Evolutionary conservation across 108 stramenopile genomes (phyloP).

Genomic region (Nannochloropsis salina): DNA sequence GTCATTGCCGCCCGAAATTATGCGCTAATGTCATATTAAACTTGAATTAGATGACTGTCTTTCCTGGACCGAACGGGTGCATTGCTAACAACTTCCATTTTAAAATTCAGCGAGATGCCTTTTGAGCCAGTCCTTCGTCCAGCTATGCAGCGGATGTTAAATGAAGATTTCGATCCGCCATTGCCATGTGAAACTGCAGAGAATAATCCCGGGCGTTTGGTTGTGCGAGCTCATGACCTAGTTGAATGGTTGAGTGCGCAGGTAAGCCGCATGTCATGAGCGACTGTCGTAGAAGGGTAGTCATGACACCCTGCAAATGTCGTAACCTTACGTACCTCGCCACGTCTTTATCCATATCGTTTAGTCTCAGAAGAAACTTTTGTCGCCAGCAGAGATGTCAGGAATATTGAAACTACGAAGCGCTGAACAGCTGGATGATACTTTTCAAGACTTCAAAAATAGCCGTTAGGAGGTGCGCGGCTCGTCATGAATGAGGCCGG

Average conservation of each 20-base stretch:
- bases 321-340: neutral
- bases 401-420: neutral
- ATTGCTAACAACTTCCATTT: no score
- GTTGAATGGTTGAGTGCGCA: slow-evolving; percentile 6
- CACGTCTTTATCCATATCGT: neutral
- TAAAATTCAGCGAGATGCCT: neutral
- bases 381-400: slow-evolving; percentile 1
- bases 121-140: slow-evolving; percentile 10
- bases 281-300: neutral
- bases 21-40: no score
- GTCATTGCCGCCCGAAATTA: no score
- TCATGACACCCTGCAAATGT: neutral
- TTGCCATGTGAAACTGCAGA: slow-evolving; percentile 1
- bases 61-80: no score
- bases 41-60: no score
- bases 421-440: neutral
- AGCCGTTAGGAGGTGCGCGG: neutral
- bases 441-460: neutral
- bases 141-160: slow-evolving; percentile 16
- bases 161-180: slow-evolving; percentile 1
- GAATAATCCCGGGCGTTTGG: neutral
- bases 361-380: neutral
- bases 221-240: neutral
- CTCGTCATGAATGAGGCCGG: no score
- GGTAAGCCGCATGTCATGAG: neutral